Percentiles rank a stretch among this genome's conserved stretches.
These are phyloP conservation scores for Coniochaeta sp. DNA, from an alignment of 2,329 filamentous ascomycete genomes.

Conservation along the genomic window DNA sequence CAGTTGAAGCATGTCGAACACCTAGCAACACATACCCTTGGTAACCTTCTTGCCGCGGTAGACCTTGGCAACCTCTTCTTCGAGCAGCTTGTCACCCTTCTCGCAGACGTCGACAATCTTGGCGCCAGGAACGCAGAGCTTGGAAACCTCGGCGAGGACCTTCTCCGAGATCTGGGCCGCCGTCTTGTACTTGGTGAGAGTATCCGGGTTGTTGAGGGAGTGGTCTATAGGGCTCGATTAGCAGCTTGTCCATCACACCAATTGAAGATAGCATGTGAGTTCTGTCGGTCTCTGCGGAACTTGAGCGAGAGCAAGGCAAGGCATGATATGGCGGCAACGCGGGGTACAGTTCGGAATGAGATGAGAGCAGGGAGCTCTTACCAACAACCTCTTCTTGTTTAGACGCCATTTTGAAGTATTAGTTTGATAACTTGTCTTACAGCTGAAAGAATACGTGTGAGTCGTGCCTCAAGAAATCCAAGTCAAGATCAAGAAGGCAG, in stretches of 20 bases:
- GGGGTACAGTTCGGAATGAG: background rate
- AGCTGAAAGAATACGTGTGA: background rate
- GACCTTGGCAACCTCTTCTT: conserved; percentile 89
- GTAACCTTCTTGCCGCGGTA: conserved; percentile 96
- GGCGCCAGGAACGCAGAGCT: conserved; percentile 70
- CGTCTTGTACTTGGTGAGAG: conserved; percentile 98
- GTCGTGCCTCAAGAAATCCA: background rate
- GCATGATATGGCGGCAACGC: background rate
- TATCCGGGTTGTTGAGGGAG: conserved; percentile 84
- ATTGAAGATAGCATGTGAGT: background rate
- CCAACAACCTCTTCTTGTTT: background rate
- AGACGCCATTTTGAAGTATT: background rate
- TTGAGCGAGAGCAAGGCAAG: background rate
- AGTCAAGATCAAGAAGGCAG: background rate
- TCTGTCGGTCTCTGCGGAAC: too few species aligned
- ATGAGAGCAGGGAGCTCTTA: background rate
- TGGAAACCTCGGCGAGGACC: conserved; percentile 77
- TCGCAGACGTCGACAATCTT: conserved; percentile 94
- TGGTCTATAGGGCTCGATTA: conserved; percentile 53
- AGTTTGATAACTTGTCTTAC: background rate
- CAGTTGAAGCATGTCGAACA: background rate
- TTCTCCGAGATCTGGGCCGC: conserved; percentile 93
- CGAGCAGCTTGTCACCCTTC: conserved; percentile 89
- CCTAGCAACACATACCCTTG: conserved; percentile 58
- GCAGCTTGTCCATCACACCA: background rate